Evolutionary conservation across 2,329 filamentous ascomycete species (phyloP).

Genomic region (Fusarium zealandicum): DNA sequence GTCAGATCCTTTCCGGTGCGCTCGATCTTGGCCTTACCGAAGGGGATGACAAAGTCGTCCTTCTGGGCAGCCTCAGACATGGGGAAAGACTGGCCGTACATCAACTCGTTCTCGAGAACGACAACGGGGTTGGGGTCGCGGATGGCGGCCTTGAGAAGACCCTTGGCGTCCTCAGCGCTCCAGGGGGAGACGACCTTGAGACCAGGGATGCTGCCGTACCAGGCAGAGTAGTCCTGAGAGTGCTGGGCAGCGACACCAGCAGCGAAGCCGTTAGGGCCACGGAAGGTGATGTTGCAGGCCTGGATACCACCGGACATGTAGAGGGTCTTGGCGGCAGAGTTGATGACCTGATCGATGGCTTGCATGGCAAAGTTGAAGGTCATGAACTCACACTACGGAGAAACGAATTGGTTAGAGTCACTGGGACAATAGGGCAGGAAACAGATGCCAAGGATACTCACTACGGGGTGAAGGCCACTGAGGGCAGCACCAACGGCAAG

Average conservation of each 20-base stretch:
- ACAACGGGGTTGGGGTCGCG: slow-evolving; percentile 97
- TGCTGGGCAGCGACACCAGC: slow-evolving; percentile 95
- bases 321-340: slow-evolving; percentile 98
- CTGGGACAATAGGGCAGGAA: not conserved
- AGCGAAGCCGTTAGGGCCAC: slow-evolving; percentile 97
- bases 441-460: slow-evolving; percentile 58
- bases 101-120: slow-evolving; percentile 85
- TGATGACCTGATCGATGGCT: slow-evolving; percentile 99
- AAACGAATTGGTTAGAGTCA: slow-evolving; percentile 15
- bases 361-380: slow-evolving; percentile 99
- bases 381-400: slow-evolving; percentile 95
- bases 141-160: slow-evolving; percentile 95
- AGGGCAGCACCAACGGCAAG: slow-evolving; percentile 94
- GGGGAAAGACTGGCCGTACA: slow-evolving; percentile 94
- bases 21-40: slow-evolving; percentile 99
- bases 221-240: slow-evolving; percentile 97
- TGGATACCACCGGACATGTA: slow-evolving; percentile 99
- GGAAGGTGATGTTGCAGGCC: slow-evolving; percentile 99
- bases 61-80: slow-evolving; percentile 97
- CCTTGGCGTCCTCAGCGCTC: slow-evolving; percentile 98
- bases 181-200: slow-evolving; percentile 96
- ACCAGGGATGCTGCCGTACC: slow-evolving; percentile 98
- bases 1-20: slow-evolving; percentile 94
- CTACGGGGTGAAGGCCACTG: slow-evolving; percentile 90
- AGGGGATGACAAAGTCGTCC: slow-evolving; percentile 94